These are phyloP conservation scores for Psophocarpus tetragonolobus DNA, from an alignment of 306 rosid genomes.

Conservation along the genomic window DNA sequence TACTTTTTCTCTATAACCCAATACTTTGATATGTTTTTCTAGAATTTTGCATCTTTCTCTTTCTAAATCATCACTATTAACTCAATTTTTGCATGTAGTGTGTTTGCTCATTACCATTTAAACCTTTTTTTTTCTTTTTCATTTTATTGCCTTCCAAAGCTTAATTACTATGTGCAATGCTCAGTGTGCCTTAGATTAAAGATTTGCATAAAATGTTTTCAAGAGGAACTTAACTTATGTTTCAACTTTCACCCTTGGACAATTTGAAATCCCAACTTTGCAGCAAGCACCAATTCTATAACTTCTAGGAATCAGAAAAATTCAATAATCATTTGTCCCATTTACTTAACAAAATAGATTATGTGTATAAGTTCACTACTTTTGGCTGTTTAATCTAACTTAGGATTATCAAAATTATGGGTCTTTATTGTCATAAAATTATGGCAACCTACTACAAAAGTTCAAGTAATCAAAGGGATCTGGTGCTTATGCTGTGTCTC, in stretches of 20 bases:
- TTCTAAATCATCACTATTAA: neutral
- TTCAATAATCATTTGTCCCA: neutral
- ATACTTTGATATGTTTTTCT: neutral
- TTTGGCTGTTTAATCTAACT: slow-evolving; percentile 15
- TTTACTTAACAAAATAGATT: neutral
- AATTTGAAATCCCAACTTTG: neutral
- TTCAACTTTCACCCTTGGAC: neutral
- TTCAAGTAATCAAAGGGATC: slow-evolving; percentile 55
- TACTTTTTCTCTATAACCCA: slow-evolving; percentile 16
- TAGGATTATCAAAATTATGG: neutral
- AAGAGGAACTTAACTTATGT: neutral
- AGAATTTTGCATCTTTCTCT: neutral
- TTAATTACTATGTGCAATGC: neutral
- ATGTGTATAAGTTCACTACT: neutral
- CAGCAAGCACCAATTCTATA: neutral
- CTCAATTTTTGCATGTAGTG: neutral
- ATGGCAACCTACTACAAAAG: slow-evolving; percentile 64
- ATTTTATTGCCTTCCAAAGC: neutral
- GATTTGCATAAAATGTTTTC: slow-evolving; percentile 16
- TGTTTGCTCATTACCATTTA: neutral
- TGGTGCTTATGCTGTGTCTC: slow-evolving; percentile 49
- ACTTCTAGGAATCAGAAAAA: neutral
- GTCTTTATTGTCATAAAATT: slow-evolving; percentile 34
- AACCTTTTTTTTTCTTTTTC: neutral
- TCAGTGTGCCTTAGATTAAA: neutral